Percentiles rank a stretch among this genome's conserved stretches.
phyloP scores from a whole-genome alignment of 305 asterid species.

The Solanum aculeatissimum region DNA sequence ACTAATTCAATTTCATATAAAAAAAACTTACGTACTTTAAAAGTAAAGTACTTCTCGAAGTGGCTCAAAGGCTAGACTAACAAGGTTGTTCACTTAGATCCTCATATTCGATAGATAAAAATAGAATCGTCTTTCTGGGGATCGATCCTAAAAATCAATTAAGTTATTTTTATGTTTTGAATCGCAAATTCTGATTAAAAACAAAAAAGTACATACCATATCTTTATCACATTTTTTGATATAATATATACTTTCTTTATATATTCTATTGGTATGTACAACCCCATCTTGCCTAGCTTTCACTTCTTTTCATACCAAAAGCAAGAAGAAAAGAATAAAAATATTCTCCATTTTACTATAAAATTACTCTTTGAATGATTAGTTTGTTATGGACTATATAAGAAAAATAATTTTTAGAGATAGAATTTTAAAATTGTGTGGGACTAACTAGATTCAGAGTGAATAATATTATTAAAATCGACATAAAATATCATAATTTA shows the following conservation, averaged over 20 bases:
- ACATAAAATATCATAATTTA: not conserved
- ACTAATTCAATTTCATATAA: not conserved
- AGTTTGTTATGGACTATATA: not conserved
- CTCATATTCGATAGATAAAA: not conserved
- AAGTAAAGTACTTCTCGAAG: not conserved
- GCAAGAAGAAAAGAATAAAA: not conserved
- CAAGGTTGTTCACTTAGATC: too few relatives aligned
- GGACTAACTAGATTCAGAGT: not conserved
- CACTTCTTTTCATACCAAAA: not conserved
- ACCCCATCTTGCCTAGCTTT: not conserved
- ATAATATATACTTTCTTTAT: not conserved
- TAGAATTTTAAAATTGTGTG: not conserved
- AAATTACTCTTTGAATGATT: not conserved
- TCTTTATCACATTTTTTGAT: not conserved
- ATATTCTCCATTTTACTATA: not conserved
- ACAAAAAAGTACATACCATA: not conserved
- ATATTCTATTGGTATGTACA: not conserved
- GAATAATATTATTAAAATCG: not conserved
- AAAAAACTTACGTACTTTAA: not conserved
- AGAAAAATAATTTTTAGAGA: not conserved
- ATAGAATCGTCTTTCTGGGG: accelerated
- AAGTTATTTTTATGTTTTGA: not conserved
- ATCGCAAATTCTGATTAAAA: accelerated
- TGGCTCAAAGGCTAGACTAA: too few relatives aligned
- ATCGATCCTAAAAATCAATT: not conserved